These are phyloP conservation scores for Cutaneotrichosporon sp. DNA, from an alignment of 1,284 basidiomycete genomes.

Conservation along the genomic window DNA sequence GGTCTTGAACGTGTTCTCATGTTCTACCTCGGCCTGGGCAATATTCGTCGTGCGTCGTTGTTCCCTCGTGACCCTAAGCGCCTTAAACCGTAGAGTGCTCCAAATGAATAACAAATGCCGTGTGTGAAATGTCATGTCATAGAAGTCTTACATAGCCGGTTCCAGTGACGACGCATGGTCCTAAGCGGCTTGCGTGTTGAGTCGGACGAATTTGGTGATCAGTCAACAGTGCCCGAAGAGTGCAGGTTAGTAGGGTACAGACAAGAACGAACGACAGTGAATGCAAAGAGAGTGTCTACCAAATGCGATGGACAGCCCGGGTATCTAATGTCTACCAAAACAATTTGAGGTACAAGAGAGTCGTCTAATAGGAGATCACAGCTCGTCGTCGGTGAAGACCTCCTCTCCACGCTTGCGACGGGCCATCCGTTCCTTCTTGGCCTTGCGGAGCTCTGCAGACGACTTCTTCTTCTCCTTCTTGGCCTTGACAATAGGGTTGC, in stretches of 20 bases:
- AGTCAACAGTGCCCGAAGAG: no score
- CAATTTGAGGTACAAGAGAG: background rate
- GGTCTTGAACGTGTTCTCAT: constrained; percentile 91
- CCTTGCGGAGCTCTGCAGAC: constrained; percentile 73
- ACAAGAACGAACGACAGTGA: background rate
- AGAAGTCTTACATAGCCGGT: no score
- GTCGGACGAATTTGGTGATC: no score
- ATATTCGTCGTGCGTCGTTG: constrained; percentile 86
- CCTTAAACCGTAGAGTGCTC: constrained; percentile 45
- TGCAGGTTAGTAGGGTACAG: no score
- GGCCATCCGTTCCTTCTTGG: constrained; percentile 93
- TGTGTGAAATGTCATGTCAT: no score
- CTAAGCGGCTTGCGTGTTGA: no score
- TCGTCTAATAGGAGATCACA: background rate
- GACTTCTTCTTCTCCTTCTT: constrained; percentile 78
- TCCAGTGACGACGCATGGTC: no score
- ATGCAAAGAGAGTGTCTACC: constrained; percentile 6
- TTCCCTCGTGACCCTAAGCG: constrained; percentile 87
- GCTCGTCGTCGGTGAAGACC: constrained; percentile 20
- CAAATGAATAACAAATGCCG: no score
- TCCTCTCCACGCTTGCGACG: constrained; percentile 55
- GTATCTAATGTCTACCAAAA: constrained; percentile 2
- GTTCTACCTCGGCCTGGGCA: constrained; percentile 85
- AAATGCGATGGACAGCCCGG: constrained; percentile 1
- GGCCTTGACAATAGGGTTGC: constrained; percentile 51